These are phyloP conservation scores for Russula olivacea DNA, from an alignment of 768 basidiomycete species.

Conservation along the genomic window DNA sequence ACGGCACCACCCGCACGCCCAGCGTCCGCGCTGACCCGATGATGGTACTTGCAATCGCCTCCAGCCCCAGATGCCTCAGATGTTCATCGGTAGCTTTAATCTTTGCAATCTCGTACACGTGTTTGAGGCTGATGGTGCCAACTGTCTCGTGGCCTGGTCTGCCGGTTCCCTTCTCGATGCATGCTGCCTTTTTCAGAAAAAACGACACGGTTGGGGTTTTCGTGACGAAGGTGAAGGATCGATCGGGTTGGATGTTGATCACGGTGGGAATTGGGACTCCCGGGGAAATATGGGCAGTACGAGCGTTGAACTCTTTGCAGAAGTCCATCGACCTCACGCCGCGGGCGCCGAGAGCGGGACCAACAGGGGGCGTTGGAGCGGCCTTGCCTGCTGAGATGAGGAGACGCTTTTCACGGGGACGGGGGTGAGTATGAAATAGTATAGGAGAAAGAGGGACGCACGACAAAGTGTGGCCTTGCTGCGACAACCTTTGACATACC, in stretches of 20 bases:
- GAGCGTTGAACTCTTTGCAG: constrained; percentile 99
- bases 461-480: constrained; percentile 70
- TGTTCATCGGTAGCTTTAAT: constrained; percentile 91
- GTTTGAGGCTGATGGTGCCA: constrained; percentile 88
- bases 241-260: constrained; percentile 91
- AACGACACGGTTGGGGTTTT: constrained; percentile 88
- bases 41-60: constrained; percentile 83
- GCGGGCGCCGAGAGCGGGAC: constrained; percentile 94
- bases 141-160: constrained; percentile 71
- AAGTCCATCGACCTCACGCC: constrained; percentile 99
- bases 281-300: constrained; percentile 78
- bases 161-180: constrained; percentile 85
- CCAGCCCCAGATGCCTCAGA: constrained; percentile 77
- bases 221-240: constrained; percentile 87
- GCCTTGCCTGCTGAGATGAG: constrained; percentile 92
- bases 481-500: constrained; percentile 64
- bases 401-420: constrained; percentile 50
- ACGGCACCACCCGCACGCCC: constrained; percentile 88
- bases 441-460: constrained; percentile 36
- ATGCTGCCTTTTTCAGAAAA: constrained; percentile 86
- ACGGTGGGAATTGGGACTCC: constrained; percentile 88
- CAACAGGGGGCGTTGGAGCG: constrained; percentile 91
- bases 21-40: constrained; percentile 84
- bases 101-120: constrained; percentile 97
- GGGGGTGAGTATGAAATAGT: constrained; percentile 2